These are phyloP conservation scores for Canna indica DNA, from an alignment of 176 grass and related monocot genomes.

Conservation along the genomic window DNA sequence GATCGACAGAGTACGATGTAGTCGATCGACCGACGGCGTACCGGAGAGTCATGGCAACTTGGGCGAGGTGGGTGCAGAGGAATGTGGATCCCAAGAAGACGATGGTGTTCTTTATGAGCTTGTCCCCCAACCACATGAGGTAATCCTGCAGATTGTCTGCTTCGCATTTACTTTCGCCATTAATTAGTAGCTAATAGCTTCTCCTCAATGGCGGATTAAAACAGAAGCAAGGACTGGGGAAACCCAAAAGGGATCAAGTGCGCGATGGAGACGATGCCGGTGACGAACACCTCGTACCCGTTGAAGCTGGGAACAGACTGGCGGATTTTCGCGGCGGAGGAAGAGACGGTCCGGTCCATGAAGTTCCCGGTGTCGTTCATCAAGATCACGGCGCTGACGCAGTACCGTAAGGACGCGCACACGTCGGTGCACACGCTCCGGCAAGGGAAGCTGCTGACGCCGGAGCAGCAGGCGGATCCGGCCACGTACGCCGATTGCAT, in stretches of 20 bases:
- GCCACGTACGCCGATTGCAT: neutral
- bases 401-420: slow-evolving; percentile 5
- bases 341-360: neutral
- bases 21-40: neutral
- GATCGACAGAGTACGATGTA: neutral
- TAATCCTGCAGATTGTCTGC: neutral
- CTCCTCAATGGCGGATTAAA: neutral
- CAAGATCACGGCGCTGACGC: neutral
- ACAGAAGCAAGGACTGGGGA: neutral
- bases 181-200: neutral
- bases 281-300: neutral
- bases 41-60: neutral
- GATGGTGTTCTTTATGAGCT: slow-evolving; percentile 1
- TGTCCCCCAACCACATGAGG: slow-evolving; percentile 6
- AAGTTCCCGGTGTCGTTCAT: neutral
- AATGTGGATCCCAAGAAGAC: neutral
- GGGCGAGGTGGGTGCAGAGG: neutral
- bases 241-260: slow-evolving; percentile 2
- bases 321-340: neutral
- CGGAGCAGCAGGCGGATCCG: slow-evolving; percentile 4
- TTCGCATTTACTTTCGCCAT: neutral
- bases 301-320: neutral
- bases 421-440: neutral
- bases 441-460: neutral
- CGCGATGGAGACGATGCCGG: slow-evolving; percentile 5